A percentile compares a stretch with the other conserved stretches of the same genome.
Evolutionary conservation across 257 asterid species (phyloP).

Genomic region (Thymus mandschuricus): DNA sequence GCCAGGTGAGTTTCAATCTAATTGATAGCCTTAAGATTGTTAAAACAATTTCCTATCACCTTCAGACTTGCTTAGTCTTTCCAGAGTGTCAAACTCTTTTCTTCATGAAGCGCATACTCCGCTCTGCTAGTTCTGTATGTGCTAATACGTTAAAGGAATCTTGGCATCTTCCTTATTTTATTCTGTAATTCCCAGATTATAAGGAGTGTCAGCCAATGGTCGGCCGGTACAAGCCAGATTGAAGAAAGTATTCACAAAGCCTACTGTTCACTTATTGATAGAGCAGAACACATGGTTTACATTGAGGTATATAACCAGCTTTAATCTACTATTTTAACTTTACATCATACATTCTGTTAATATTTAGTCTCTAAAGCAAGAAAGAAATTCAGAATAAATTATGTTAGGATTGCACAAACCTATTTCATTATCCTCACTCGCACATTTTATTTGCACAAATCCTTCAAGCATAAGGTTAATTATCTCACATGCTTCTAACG

Average conservation of each 20-base stretch:
- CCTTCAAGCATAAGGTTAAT: constrained; percentile 11
- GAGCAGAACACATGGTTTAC: constrained; percentile 86
- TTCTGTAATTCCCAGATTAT: constrained; percentile 60
- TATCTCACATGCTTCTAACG: constrained; percentile 39
- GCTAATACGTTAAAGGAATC: constrained; percentile 15
- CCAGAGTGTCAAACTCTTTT: neutral
- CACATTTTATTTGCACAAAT: constrained; percentile 21
- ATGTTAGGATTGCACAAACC: constrained; percentile 7
- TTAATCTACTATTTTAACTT: constrained; percentile 6
- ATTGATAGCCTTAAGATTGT: constrained; percentile 11
- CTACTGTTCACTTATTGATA: constrained; percentile 88
- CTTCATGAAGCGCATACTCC: constrained; percentile 16
- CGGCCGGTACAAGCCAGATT: constrained; percentile 95
- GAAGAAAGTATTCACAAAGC: constrained; percentile 95
- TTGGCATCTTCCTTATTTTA: neutral
- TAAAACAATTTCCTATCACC: constrained; percentile 1
- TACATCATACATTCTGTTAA: neutral
- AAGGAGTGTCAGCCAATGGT: constrained; percentile 97
- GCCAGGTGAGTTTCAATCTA: constrained; percentile 69
- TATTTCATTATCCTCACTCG: constrained; percentile 10
- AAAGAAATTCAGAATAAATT: constrained; percentile 2
- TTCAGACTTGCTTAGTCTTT: constrained; percentile 16
- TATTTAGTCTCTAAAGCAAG: neutral
- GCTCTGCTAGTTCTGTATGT: constrained; percentile 28
- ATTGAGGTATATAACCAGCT: constrained; percentile 69